Evolutionary conservation across 176 grass and related monocot genomes (phyloP).

Genomic region (Oryza brachyantha): DNA sequence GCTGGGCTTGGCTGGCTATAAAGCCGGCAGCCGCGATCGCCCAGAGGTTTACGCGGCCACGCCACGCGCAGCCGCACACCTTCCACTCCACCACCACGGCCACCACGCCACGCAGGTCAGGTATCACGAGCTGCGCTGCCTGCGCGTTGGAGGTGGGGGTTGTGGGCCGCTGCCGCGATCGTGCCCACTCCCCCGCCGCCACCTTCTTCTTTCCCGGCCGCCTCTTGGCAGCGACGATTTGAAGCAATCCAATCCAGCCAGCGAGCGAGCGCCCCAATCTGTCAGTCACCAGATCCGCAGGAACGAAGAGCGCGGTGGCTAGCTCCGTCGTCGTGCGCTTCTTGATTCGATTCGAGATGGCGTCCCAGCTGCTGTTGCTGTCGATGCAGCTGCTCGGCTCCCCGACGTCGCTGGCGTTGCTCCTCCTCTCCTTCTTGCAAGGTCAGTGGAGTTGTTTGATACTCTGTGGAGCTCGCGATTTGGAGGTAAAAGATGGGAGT

Average conservation of each 20-base stretch:
- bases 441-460: background rate
- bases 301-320: background rate
- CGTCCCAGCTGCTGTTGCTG: constrained; percentile 2
- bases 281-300: background rate
- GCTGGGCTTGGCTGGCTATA: background rate
- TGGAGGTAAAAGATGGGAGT: background rate
- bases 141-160: background rate
- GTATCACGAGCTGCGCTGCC: background rate
- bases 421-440: constrained; percentile 43
- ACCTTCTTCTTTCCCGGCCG: background rate
- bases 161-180: background rate
- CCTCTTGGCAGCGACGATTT: background rate
- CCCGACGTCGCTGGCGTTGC: constrained; percentile 22
- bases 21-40: background rate
- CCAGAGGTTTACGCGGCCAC: background rate
- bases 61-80: background rate
- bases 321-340: background rate
- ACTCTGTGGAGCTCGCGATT: background rate
- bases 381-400: constrained; percentile 16
- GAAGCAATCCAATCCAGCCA: background rate
- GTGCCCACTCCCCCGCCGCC: constrained; percentile 29
- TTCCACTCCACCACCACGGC: background rate
- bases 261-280: background rate
- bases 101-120: too few relatives aligned
- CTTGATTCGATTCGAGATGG: background rate